Conservation (phyloP, 495 filamentous ascomycete species). For the Tuber melanosporum region DNA sequence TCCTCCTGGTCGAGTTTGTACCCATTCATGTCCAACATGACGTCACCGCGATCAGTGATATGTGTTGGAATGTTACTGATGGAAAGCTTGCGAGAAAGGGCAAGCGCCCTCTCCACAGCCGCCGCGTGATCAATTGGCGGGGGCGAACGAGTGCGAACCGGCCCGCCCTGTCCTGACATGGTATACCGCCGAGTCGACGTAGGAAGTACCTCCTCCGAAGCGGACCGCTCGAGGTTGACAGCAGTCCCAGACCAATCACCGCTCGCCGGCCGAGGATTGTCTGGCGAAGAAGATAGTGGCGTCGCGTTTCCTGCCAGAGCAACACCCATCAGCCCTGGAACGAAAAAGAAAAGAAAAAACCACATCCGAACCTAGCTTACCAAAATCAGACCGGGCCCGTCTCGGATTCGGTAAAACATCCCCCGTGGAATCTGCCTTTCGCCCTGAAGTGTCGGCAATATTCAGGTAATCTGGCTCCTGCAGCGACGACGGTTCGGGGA, state of each 20-base stretch:
- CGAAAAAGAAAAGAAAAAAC: slow-evolving; percentile 39
- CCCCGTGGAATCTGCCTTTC: slow-evolving; percentile 27
- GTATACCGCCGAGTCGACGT: slow-evolving; percentile 39
- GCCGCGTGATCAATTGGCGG: slow-evolving; percentile 67
- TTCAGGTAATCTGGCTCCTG: slow-evolving; percentile 81
- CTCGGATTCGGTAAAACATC: slow-evolving; percentile 12
- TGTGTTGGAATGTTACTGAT: slow-evolving; percentile 83
- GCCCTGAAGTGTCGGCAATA: slow-evolving; percentile 35
- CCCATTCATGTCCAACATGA: slow-evolving; percentile 97
- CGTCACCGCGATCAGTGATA: slow-evolving; percentile 84
- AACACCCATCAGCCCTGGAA: slow-evolving; percentile 10
- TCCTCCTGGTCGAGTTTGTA: slow-evolving; percentile 93
- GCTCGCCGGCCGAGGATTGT: slow-evolving; percentile 43
- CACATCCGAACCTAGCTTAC: slow-evolving; percentile 45
- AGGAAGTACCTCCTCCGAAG: slow-evolving; percentile 49
- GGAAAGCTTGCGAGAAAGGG: slow-evolving; percentile 79
- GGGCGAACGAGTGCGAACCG: slow-evolving; percentile 40
- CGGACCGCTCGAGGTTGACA: slow-evolving; percentile 49
- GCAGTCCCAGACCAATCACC: slow-evolving; percentile 44
- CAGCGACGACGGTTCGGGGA: slow-evolving; percentile 52
- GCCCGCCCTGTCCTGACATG: slow-evolving; percentile 36
- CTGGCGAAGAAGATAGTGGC: slow-evolving; percentile 57
- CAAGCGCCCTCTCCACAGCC: slow-evolving; percentile 73
- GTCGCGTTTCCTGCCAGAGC: slow-evolving; percentile 46
- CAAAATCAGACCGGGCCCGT: slow-evolving; percentile 50